Percentiles rank a stretch among this genome's conserved stretches.
phyloP scores from a whole-genome alignment of 2,329 filamentous ascomycete species.

The Aspergillus spinulosporus region DNA sequence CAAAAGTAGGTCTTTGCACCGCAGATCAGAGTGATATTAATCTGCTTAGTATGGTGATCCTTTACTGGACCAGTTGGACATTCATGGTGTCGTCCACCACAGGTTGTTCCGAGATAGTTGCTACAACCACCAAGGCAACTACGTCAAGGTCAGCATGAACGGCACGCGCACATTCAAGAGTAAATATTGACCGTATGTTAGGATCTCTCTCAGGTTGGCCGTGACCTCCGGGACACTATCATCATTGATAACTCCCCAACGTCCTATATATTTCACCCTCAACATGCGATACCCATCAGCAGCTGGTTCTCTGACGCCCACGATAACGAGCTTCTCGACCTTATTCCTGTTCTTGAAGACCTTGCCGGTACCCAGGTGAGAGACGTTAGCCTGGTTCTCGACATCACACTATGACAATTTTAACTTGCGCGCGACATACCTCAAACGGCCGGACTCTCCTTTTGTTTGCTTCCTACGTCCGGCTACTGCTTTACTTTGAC shows the following conservation, averaged over 20 bases:
- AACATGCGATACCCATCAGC: constrained; percentile 98
- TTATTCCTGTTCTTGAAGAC: constrained; percentile 98
- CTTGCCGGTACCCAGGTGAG: constrained; percentile 82
- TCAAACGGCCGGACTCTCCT: constrained; percentile 29
- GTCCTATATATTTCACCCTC: constrained; percentile 98
- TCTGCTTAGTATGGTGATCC: constrained; percentile 82
- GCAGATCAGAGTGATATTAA: constrained; percentile 14
- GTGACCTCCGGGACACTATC: constrained; percentile 94
- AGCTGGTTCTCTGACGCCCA: constrained; percentile 99
- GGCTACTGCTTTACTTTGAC: constrained; percentile 7
- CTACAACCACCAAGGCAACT: constrained; percentile 99
- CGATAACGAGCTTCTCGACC: constrained; percentile 95
- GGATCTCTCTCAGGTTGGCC: constrained; percentile 94
- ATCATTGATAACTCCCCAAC: constrained; percentile 99
- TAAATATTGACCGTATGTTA: constrained; percentile 29
- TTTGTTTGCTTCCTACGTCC: constrained; percentile 16
- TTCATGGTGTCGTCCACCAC: constrained; percentile 95
- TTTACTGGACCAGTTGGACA: constrained; percentile 91
- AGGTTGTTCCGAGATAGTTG: constrained; percentile 96
- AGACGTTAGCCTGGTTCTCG: constrained; percentile 96
- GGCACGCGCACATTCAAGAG: not conserved
- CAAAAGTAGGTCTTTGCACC: constrained; percentile 68
- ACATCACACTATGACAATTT: constrained; percentile 67
- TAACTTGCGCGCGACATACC: constrained; percentile 33
- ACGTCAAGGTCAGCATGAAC: constrained; percentile 69